Evolutionary conservation across 768 basidiomycete genomes (phyloP), one percentile per base, ranked within the genome.

Genomic region (Suillus brevipes): DNA sequence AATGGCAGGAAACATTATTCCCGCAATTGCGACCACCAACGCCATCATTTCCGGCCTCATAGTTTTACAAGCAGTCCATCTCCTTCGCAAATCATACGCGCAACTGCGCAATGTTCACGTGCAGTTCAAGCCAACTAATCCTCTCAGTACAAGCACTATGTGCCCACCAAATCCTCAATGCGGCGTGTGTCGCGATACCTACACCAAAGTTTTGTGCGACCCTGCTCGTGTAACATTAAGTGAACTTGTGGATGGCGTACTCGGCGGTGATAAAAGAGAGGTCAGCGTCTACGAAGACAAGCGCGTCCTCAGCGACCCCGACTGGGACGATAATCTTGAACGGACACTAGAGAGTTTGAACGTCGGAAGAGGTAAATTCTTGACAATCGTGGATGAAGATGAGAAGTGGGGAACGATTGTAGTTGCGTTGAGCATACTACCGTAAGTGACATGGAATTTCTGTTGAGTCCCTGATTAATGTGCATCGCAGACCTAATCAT

Each of bases 1-100:
- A 78, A 99, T 98, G 94, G 97, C 97, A 0, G 97, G 97, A 12
- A 99, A 99, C 77, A 99, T 99, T 71, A 99, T 99, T 68, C 97
- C 97, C 7, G 97, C 97, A 1, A 99, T 99, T 71, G 97, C 97
- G 6, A 99, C 97, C 4, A 99, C 97, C 28, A 99, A 99, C 75
- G 97, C 97, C 12, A 93, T 99, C 76, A 88, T 99, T 69, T 91
- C 97, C 0, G 97, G 97, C 0, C 81, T 97, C 45, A 95, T 99
- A 73, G 95, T 99, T 28, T 83, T 98, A 53, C 96, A 98, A 75
- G 92, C 95, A 0, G 79, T 98, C 25, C 90, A 95, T 64, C 82
- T 97, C 50, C 82, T 99, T 42, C 89, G 87, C 43, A 85, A 84
- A 69, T 85, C 83, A 14, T 86, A 89, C 71, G 71, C 80, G 42